phyloP scores from a whole-genome alignment of 164 flowering plant genomes.

The Magnolia changhungtana region DNA sequence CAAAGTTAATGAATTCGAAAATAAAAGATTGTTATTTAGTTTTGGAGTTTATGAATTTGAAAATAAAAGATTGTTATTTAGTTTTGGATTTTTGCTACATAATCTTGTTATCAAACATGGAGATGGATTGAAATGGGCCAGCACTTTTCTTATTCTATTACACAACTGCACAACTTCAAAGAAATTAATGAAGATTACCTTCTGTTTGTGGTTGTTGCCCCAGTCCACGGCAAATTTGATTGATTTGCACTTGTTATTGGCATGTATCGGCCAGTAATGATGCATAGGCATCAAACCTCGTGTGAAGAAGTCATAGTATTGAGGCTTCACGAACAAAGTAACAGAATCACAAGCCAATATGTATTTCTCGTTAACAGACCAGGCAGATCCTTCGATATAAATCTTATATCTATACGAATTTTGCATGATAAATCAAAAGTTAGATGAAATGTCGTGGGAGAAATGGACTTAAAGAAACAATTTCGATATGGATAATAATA shows the following conservation, averaged over 20 bases:
- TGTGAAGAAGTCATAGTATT: slow-evolving; percentile 57
- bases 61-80: too few species aligned
- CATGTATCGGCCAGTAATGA: slow-evolving; percentile 71
- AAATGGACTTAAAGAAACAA: background rate
- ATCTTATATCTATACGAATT: slow-evolving; percentile 45
- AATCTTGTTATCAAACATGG: too few species aligned
- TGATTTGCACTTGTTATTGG: slow-evolving; percentile 36
- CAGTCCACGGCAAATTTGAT: slow-evolving; percentile 66
- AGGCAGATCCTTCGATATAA: slow-evolving; percentile 59
- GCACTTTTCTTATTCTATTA: background rate
- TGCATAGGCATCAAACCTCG: slow-evolving; percentile 50
- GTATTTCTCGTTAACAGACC: slow-evolving; percentile 77
- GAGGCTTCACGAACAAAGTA: slow-evolving; percentile 39
- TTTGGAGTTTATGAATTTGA: too few species aligned
- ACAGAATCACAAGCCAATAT: slow-evolving; percentile 64
- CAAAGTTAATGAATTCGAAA: too few species aligned
- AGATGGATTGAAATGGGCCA: background rate
- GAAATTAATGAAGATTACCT: slow-evolving; percentile 29
- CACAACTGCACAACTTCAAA: background rate
- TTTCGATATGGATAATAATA: slow-evolving; percentile 8
- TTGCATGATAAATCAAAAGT: background rate
- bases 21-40: background rate
- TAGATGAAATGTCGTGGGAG: background rate
- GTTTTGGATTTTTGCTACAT: too few species aligned
- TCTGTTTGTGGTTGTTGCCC: slow-evolving; percentile 52